Evolutionary conservation across 2,329 filamentous ascomycete genomes (phyloP).

Genomic region (Tolypocladium pustulatum): DNA sequence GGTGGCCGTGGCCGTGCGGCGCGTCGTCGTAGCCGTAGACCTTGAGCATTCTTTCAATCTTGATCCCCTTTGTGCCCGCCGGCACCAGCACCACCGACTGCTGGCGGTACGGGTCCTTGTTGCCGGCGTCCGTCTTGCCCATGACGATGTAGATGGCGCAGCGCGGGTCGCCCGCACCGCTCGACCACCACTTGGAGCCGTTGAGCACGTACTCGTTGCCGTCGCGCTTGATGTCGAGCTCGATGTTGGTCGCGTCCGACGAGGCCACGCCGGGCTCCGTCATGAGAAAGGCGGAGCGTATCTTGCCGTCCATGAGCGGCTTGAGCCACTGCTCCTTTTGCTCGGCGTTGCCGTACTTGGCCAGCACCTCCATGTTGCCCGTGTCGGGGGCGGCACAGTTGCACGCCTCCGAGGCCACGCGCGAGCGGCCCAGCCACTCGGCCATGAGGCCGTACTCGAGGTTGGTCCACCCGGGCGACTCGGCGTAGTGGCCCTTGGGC

Average conservation of each 20-base stretch:
- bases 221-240: slow-evolving; percentile 70
- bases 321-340: slow-evolving; percentile 79
- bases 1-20: slow-evolving; percentile 94
- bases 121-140: slow-evolving; percentile 75
- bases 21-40: slow-evolving; percentile 97
- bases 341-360: slow-evolving; percentile 77
- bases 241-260: slow-evolving; percentile 87
- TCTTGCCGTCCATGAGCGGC: slow-evolving; percentile 73
- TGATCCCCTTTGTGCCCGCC: slow-evolving; percentile 70
- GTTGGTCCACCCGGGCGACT: slow-evolving; percentile 90
- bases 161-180: slow-evolving; percentile 82
- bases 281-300: slow-evolving; percentile 87
- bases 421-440: slow-evolving; percentile 83
- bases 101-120: slow-evolving; percentile 72
- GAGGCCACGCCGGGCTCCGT: slow-evolving; percentile 84
- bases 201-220: slow-evolving; percentile 88
- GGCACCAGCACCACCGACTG: slow-evolving; percentile 92
- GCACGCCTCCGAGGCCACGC: slow-evolving; percentile 72
- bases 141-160: slow-evolving; percentile 95
- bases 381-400: slow-evolving; percentile 90
- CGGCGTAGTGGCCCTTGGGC: slow-evolving; percentile 87
- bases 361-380: slow-evolving; percentile 90
- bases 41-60: slow-evolving; percentile 83
- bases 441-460: slow-evolving; percentile 97
- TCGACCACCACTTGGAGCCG: slow-evolving; percentile 99